phyloP scores from a whole-genome alignment of 768 basidiomycete genomes.

The Suillus subluteus region DNA sequence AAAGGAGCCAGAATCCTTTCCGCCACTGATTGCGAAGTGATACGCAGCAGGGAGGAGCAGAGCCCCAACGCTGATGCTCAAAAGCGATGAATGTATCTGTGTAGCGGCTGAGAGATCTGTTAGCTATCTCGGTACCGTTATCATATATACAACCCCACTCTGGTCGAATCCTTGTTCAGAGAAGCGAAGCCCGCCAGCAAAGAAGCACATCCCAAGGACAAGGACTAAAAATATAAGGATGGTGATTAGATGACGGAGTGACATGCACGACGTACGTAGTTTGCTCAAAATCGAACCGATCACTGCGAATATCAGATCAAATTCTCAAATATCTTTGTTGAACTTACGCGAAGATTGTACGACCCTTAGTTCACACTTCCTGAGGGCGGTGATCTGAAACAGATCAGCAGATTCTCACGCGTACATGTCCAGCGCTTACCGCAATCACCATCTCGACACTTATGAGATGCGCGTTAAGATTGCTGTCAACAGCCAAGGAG shows the following conservation, averaged over 20 bases:
- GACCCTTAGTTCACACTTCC: slow-evolving; percentile 79
- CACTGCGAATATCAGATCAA: slow-evolving; percentile 44
- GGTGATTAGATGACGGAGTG: neutral
- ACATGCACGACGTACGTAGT: slow-evolving; percentile 48
- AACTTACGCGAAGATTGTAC: slow-evolving; percentile 79
- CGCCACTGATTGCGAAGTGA: slow-evolving; percentile 53
- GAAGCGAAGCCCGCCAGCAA: slow-evolving; percentile 78
- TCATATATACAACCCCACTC: slow-evolving; percentile 47
- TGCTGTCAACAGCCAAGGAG: slow-evolving; percentile 9
- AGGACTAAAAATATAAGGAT: slow-evolving; percentile 51
- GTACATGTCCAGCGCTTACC: slow-evolving; percentile 44
- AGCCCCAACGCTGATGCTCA: slow-evolving; percentile 80
- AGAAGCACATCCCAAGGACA: slow-evolving; percentile 90
- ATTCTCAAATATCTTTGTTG: too few relatives aligned
- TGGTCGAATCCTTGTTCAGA: slow-evolving; percentile 80
- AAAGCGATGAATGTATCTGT: slow-evolving; percentile 74
- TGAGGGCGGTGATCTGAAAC: slow-evolving; percentile 71
- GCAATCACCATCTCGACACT: slow-evolving; percentile 73
- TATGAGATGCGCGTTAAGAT: neutral
- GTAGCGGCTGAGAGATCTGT: slow-evolving; percentile 46
- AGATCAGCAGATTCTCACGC: neutral
- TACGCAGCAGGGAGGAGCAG: slow-evolving; percentile 82
- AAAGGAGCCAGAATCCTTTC: slow-evolving; percentile 23
- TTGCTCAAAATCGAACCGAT: slow-evolving; percentile 86
- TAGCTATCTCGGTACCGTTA: slow-evolving; percentile 6